phyloP scores from a whole-genome alignment of 257 asterid genomes.

The Solanum dulcamara region DNA sequence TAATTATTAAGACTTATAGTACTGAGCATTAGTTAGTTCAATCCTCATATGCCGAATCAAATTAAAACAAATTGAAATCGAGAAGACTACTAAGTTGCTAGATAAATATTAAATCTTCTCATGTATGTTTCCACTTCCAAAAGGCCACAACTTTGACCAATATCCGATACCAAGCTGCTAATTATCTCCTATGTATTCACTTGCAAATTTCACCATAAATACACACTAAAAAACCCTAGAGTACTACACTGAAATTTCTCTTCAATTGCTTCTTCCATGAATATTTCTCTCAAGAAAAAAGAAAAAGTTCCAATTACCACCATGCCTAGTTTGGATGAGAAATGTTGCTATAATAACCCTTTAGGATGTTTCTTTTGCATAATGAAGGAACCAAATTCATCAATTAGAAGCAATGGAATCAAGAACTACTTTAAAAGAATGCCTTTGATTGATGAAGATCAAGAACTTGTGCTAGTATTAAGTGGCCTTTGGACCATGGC shows the following conservation, averaged over 20 bases:
- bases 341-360: constrained; percentile 7
- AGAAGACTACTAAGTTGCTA: background rate
- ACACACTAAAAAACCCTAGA: background rate
- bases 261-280: background rate
- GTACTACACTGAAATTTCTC: background rate
- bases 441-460: constrained; percentile 38
- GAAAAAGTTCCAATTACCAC: background rate
- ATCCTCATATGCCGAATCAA: background rate
- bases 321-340: constrained; percentile 14
- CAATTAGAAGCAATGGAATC: constrained; percentile 20
- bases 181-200: background rate
- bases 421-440: constrained; percentile 25
- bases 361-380: constrained; percentile 64
- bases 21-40: background rate
- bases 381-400: constrained; percentile 41
- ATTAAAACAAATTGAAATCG: background rate
- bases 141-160: constrained; percentile 5
- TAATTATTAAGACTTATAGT: too few relatives aligned
- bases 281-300: constrained; percentile 1
- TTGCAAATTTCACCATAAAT: background rate
- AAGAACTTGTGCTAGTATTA: constrained; percentile 47
- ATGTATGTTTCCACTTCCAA: background rate
- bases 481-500: constrained; percentile 69
- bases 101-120: background rate
- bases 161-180: background rate